Conservation (phyloP, 2,329 filamentous ascomycete genomes). For the Purpureocillium takamizusanense region DNA sequence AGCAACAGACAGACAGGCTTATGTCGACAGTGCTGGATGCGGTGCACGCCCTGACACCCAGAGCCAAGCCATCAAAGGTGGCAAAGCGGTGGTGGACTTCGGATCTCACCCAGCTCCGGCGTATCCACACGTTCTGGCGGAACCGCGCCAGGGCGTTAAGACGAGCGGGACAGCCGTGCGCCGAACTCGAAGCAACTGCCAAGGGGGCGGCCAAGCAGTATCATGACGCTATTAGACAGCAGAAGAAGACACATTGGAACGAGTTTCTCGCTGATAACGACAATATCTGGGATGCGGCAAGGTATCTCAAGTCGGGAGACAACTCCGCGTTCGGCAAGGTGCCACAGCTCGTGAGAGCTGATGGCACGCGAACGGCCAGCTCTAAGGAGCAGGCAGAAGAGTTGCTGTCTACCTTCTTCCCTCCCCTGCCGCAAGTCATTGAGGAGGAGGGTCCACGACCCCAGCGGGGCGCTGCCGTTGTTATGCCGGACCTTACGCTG, state of each 20-base stretch:
- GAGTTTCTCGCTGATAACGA: constrained; percentile 2
- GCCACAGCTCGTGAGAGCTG: background rate
- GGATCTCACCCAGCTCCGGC: constrained; percentile 17
- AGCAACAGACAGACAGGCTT: constrained; percentile 5
- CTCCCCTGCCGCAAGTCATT: constrained; percentile 9
- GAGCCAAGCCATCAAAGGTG: constrained; percentile 15
- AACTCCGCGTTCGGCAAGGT: background rate
- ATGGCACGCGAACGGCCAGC: constrained; percentile 3
- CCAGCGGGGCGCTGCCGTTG: constrained; percentile 5
- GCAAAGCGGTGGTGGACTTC: constrained; percentile 19
- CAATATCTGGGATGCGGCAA: constrained; percentile 2
- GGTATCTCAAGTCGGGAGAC: background rate
- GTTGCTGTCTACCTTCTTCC: constrained; percentile 12
- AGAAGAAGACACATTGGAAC: constrained; percentile 7
- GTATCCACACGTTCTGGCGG: constrained; percentile 17
- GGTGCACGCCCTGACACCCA: constrained; percentile 11
- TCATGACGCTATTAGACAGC: constrained; percentile 13
- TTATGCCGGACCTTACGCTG: constrained; percentile 10
- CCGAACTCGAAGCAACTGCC: constrained; percentile 11
- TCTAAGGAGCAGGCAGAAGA: constrained; percentile 10
- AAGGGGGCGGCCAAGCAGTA: constrained; percentile 14
- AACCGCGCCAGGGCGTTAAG: constrained; percentile 14
- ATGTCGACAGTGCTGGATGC: constrained; percentile 3
- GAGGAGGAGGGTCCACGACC: constrained; percentile 11
- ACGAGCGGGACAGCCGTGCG: constrained; percentile 5